These are phyloP conservation scores for Arachnomyces sp. DNA, from an alignment of 2,329 filamentous ascomycete genomes.

Conservation along the genomic window DNA sequence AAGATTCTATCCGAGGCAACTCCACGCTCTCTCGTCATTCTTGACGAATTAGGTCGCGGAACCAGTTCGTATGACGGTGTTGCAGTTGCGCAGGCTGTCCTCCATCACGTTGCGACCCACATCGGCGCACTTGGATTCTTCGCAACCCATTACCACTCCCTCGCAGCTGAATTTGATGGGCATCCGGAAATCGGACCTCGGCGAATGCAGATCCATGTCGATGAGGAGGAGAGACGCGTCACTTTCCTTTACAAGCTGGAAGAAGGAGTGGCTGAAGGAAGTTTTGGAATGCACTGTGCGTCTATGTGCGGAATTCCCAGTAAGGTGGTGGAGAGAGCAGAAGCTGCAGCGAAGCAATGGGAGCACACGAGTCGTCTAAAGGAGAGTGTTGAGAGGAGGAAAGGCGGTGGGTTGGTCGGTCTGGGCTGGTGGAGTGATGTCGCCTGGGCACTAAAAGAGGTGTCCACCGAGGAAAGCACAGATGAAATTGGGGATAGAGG, in stretches of 20 bases:
- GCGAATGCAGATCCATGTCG: conserved; percentile 92
- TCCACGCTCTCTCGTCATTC: conserved; percentile 85
- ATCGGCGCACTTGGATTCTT: conserved; percentile 95
- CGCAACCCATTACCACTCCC: conserved; percentile 91
- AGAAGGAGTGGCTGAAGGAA: conserved; percentile 87
- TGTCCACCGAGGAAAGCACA: conserved; percentile 18
- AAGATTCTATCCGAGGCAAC: conserved; percentile 95
- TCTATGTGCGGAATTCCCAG: conserved; percentile 91
- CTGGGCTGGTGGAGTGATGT: conserved; percentile 84
- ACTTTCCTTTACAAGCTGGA: conserved; percentile 95
- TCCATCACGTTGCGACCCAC: conserved; percentile 92
- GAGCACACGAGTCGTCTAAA: conserved; percentile 89
- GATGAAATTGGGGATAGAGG: conserved; percentile 41
- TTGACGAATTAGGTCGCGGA: conserved; percentile 91
- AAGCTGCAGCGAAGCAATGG: conserved; percentile 84
- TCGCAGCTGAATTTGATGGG: conserved; percentile 80
- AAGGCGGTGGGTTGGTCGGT: conserved; percentile 71
- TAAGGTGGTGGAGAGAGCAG: conserved; percentile 76
- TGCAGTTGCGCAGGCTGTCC: conserved; percentile 88
- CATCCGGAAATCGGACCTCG: conserved; percentile 83
- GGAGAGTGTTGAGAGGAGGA: conserved; percentile 76
- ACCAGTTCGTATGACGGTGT: conserved; percentile 95
- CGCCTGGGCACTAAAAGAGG: conserved; percentile 62
- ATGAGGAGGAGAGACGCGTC: conserved; percentile 74
- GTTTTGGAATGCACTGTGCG: conserved; percentile 98